A percentile compares a stretch with the other conserved stretches of the same genome.
phyloP scores from a whole-genome alignment of 306 rosid species.

The Fagus crenata region DNA sequence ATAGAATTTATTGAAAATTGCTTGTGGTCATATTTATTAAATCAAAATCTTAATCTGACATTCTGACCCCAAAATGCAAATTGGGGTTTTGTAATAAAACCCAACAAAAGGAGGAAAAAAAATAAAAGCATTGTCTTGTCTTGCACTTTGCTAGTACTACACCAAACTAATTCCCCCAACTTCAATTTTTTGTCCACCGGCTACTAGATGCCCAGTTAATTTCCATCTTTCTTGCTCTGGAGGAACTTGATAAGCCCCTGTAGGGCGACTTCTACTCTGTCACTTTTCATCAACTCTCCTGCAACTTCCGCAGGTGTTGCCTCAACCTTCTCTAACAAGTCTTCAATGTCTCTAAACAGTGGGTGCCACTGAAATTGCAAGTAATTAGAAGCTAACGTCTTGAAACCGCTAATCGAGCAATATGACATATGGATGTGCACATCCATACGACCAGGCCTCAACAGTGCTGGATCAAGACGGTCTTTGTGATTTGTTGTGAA shows the following conservation, averaged over 20 bases:
- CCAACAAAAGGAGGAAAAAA: too few relatives aligned
- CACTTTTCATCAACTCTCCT: slow-evolving; percentile 54
- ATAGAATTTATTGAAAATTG: too few relatives aligned
- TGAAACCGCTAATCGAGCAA: slow-evolving; percentile 47
- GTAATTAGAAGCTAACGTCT: slow-evolving; percentile 48
- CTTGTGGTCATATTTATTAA: too few relatives aligned
- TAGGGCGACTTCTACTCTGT: slow-evolving; percentile 40
- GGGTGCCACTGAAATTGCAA: slow-evolving; percentile 38
- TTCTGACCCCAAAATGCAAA: too few relatives aligned
- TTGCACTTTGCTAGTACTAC: background rate
- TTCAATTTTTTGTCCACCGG: background rate
- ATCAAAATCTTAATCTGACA: background rate
- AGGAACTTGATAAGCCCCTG: slow-evolving; percentile 49
- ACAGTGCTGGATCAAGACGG: slow-evolving; percentile 52
- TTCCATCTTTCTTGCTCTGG: slow-evolving; percentile 20
- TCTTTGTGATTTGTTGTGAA: slow-evolving; percentile 53
- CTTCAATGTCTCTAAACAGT: slow-evolving; percentile 34
- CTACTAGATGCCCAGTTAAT: background rate
- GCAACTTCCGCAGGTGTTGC: slow-evolving; percentile 63
- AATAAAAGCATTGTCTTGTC: background rate
- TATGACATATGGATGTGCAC: slow-evolving; percentile 53
- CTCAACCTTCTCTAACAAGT: slow-evolving; percentile 30
- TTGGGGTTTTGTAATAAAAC: too few relatives aligned
- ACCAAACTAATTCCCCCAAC: background rate
- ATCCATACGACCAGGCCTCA: slow-evolving; percentile 66